phyloP scores from a whole-genome alignment of 352 stramenopile genomes.

The Phytophthora chlamydospora region DNA sequence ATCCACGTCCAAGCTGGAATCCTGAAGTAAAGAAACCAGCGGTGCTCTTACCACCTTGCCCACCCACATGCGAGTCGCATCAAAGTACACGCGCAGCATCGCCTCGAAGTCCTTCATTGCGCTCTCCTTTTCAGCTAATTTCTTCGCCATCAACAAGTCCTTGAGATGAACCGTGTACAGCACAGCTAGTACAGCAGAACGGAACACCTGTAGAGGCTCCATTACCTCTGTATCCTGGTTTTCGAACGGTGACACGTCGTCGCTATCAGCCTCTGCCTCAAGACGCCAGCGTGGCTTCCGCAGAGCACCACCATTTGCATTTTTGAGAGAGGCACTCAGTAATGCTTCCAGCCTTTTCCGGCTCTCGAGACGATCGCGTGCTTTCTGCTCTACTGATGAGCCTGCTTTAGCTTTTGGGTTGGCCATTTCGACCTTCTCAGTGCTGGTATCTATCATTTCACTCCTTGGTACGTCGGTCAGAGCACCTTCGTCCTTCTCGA shows the following conservation, averaged over 20 bases:
- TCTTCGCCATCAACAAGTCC: constrained; percentile 41
- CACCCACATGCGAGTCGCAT: constrained; percentile 69
- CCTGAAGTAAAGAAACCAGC: constrained; percentile 61
- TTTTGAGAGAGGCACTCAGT: constrained; percentile 42
- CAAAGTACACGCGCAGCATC: constrained; percentile 72
- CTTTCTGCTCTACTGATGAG: constrained; percentile 26
- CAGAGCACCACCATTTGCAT: constrained; percentile 15
- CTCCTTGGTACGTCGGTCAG: constrained; percentile 4
- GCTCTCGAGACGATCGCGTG: constrained; percentile 45
- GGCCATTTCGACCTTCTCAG: neutral
- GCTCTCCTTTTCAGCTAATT: constrained; percentile 46
- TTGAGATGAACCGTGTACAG: constrained; percentile 35
- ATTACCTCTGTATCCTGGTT: constrained; percentile 29
- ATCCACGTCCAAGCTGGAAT: constrained; percentile 55
- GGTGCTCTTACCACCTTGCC: constrained; percentile 50
- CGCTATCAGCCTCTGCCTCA: constrained; percentile 38
- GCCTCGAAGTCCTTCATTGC: constrained; percentile 59
- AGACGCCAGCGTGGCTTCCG: constrained; percentile 61
- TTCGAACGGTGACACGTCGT: constrained; percentile 35
- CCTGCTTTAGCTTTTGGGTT: constrained; percentile 8
- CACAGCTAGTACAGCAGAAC: constrained; percentile 42
- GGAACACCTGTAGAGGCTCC: constrained; percentile 49
- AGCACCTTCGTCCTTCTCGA: constrained; percentile 29
- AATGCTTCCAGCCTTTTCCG: constrained; percentile 49
- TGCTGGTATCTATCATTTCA: constrained; percentile 1